These are phyloP conservation scores for Paraphaeosphaeria sporulosa DNA, from an alignment of 2,329 filamentous ascomycete species.

Conservation along the genomic window DNA sequence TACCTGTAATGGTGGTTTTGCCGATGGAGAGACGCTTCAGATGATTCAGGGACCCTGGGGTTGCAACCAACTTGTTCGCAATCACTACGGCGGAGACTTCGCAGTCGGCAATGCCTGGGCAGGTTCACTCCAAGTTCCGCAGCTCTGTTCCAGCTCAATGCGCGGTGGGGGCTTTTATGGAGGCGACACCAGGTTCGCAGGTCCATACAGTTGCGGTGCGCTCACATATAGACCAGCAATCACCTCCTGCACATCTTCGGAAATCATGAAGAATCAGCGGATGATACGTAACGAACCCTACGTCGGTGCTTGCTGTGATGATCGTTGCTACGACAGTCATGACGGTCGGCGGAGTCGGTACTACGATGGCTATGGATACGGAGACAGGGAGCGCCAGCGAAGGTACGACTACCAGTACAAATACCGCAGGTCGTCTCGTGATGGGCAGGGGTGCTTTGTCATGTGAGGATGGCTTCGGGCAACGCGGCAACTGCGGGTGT, in stretches of 20 bases:
- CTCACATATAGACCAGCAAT: background rate
- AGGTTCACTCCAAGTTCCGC: conserved; percentile 22
- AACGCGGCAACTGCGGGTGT: conserved; percentile 2
- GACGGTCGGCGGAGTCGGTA: conserved; percentile 1
- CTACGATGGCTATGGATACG: background rate
- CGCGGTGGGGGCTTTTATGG: conserved; percentile 8
- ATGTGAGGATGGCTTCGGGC: conserved; percentile 16
- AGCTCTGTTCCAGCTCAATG: conserved; percentile 22
- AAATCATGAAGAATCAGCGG: background rate
- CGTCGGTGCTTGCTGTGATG: conserved; percentile 6
- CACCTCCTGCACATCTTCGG: background rate
- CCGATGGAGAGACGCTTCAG: conserved; percentile 38
- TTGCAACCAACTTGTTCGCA: conserved; percentile 41
- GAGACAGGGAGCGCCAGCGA: conserved; percentile 7
- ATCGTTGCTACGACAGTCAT: background rate
- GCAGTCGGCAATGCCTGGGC: conserved; percentile 37
- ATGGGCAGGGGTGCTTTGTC: conserved; percentile 14
- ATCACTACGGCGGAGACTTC: conserved; percentile 34
- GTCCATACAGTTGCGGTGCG: conserved; percentile 3
- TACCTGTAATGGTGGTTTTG: conserved; percentile 37
- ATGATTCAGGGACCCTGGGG: conserved; percentile 44
- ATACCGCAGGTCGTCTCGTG: conserved; percentile 11
- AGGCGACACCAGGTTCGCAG: conserved; percentile 8
- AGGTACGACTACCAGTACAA: conserved; percentile 14
- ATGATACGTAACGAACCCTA: conserved; percentile 8